Evolutionary conservation across 106 monocot species (phyloP).

Genomic region (Dioscorea dumetorum): DNA sequence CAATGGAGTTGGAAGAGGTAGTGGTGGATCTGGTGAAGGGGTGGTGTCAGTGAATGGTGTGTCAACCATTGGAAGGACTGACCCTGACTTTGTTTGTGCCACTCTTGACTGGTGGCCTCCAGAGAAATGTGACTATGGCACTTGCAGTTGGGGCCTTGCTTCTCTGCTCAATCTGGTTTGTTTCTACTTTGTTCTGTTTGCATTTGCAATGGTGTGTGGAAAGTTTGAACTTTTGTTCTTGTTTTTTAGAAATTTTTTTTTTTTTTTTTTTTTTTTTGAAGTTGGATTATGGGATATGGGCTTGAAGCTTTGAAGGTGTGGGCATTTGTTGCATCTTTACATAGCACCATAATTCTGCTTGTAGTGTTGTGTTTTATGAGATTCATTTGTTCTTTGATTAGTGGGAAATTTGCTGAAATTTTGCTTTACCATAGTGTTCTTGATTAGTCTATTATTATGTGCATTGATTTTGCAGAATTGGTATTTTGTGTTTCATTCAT

Average conservation of each 20-base stretch:
- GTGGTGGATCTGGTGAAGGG: conserved; percentile 19
- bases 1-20: conserved; percentile 1
- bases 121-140: conserved; percentile 94
- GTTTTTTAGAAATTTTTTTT: no score
- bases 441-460: background rate
- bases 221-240: background rate
- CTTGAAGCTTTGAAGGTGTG: no score
- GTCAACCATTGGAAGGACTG: conserved; percentile 49
- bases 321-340: no score
- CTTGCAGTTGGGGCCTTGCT: conserved; percentile 85
- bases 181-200: background rate
- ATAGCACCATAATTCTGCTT: no score
- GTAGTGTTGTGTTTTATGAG: no score
- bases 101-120: conserved; percentile 99
- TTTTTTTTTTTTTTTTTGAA: background rate
- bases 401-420: no score
- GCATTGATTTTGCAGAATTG: no score
- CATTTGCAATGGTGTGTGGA: background rate
- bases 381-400: no score
- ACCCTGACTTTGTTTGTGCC: conserved; percentile 77
- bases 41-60: conserved; percentile 40
- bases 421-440: no score
- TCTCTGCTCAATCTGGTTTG: conserved; percentile 83
- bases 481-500: background rate
- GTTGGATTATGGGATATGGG: no score